These are phyloP conservation scores for Schizothecium vesticola DNA, from an alignment of 495 filamentous ascomycete genomes.

Conservation along the genomic window DNA sequence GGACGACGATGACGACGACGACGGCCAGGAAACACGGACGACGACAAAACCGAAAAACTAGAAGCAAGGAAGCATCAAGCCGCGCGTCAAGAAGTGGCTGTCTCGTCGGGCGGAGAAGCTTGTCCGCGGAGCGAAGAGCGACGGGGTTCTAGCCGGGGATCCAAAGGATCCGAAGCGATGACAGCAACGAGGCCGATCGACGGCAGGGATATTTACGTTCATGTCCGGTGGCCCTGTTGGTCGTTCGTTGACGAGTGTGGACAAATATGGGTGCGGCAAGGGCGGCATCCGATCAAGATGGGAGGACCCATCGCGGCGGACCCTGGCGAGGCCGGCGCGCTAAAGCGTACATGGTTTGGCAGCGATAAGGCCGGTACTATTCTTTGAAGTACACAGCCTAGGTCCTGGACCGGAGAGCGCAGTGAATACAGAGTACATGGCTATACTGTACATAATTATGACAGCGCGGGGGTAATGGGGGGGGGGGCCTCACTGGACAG, in stretches of 20 bases:
- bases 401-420: neutral
- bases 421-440: neutral
- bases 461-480: neutral
- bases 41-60: neutral
- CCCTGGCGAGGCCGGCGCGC: neutral
- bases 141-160: neutral
- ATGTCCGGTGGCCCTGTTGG: neutral
- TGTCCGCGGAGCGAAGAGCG: neutral
- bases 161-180: neutral
- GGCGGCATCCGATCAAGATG: neutral
- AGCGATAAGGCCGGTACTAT: neutral
- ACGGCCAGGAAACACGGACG: constrained; percentile 14
- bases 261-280: neutral
- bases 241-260: neutral
- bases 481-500: neutral
- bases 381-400: neutral
- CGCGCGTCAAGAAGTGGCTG: neutral
- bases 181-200: neutral
- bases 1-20: constrained; percentile 32
- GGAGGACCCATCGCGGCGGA: neutral
- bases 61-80: neutral
- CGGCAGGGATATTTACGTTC: neutral
- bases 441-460: neutral
- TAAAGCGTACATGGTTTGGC: neutral
- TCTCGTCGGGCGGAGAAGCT: neutral